phyloP scores from a whole-genome alignment of 1,284 basidiomycete genomes.

The Cutaneotrichosporon cyanovorans region DNA sequence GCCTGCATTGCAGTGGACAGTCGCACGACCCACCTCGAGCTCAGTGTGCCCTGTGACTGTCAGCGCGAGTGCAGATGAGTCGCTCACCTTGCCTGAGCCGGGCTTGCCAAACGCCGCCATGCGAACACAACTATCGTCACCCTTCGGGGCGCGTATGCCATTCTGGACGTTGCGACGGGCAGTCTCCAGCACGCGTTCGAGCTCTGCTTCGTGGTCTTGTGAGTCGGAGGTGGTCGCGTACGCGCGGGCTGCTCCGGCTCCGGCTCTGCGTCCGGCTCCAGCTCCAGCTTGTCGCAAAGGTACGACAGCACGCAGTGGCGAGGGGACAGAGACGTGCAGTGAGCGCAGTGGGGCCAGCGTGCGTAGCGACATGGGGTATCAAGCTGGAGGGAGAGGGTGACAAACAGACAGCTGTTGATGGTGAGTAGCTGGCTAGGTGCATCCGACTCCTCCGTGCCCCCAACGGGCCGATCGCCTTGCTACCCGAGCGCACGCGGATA shows the following conservation, averaged over 20 bases:
- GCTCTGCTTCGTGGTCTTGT: background rate
- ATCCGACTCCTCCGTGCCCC: too few species aligned
- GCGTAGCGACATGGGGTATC: background rate
- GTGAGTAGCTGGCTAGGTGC: too few species aligned
- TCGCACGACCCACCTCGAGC: conserved; percentile 37
- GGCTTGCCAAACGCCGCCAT: conserved; percentile 47
- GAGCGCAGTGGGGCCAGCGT: background rate
- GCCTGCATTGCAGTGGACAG: background rate
- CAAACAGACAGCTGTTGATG: too few species aligned
- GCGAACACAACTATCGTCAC: conserved; percentile 19
- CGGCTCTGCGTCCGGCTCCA: too few species aligned
- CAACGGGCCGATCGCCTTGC: too few species aligned
- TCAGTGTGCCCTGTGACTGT: conserved; percentile 32
- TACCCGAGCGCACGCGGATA: too few species aligned
- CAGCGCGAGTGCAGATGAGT: background rate
- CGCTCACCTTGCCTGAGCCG: conserved; percentile 41
- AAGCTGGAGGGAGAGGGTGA: background rate
- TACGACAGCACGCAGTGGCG: background rate
- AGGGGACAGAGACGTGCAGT: background rate
- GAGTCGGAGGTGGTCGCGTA: background rate
- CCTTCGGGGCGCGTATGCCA: conserved; percentile 1
- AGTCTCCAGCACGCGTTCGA: background rate
- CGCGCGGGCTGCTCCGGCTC: too few species aligned
- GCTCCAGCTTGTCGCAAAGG: too few species aligned
- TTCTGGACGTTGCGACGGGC: conserved; percentile 2